Evolutionary conservation across 225 moss, liverwort and hornwort species (phyloP).

Genomic region (Polytrichum commune): DNA sequence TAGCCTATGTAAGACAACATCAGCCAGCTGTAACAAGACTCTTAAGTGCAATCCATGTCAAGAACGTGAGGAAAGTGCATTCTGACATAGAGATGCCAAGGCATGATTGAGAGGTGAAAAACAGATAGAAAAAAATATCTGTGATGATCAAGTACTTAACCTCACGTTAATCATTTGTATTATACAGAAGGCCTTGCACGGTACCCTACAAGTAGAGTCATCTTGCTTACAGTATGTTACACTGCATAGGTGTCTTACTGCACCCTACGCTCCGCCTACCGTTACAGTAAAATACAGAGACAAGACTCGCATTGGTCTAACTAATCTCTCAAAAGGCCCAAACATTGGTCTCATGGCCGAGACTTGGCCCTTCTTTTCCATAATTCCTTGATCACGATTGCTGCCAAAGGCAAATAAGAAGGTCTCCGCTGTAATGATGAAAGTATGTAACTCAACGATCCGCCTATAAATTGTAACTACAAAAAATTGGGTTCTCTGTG

Average conservation of each 20-base stretch:
- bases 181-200: conserved; percentile 20
- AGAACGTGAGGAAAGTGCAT: too few relatives aligned
- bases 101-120: too few relatives aligned
- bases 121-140: too few relatives aligned
- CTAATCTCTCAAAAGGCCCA: conserved; percentile 15
- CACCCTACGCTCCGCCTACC: conserved; percentile 9
- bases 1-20: too few relatives aligned
- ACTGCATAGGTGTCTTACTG: conserved; percentile 11
- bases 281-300: conserved; percentile 31
- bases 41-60: too few relatives aligned
- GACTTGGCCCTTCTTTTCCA: conserved; percentile 5
- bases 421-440: conserved; percentile 2
- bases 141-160: too few relatives aligned
- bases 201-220: neutral
- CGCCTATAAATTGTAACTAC: conserved; percentile 31
- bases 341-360: conserved; percentile 11
- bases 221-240: conserved; percentile 14
- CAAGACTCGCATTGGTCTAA: conserved; percentile 17
- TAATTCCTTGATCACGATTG: conserved; percentile 1
- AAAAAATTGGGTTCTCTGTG: conserved; percentile 25
- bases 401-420: conserved; percentile 4
- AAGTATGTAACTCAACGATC: conserved; percentile 8
- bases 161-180: conserved; percentile 11
- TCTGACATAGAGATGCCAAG: too few relatives aligned
- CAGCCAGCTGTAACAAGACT: too few relatives aligned